Evolutionary conservation across 2,329 filamentous ascomycete genomes (phyloP).

Genomic region (Cordyceps cateniannulata): DNA sequence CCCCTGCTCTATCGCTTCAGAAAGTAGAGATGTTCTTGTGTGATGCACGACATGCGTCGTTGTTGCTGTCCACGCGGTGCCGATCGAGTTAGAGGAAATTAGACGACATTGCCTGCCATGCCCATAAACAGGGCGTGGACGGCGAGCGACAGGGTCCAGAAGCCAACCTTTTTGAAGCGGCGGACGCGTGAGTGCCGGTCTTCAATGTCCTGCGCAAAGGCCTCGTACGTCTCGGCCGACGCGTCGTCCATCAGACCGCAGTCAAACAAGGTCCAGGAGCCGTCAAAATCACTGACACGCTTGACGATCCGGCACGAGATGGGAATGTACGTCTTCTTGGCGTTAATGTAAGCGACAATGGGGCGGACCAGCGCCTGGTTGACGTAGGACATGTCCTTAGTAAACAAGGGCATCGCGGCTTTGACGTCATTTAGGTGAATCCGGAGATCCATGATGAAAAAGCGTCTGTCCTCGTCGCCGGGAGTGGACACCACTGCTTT

Average conservation of each 20-base stretch:
- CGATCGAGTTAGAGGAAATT: conserved; percentile 6
- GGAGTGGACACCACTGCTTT: neutral
- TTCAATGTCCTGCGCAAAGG: conserved; percentile 85
- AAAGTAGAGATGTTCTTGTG: neutral
- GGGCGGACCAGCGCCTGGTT: conserved; percentile 93
- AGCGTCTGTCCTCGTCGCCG: conserved; percentile 59
- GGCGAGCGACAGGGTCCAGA: conserved; percentile 90
- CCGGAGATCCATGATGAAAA: conserved; percentile 89
- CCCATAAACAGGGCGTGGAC: conserved; percentile 93
- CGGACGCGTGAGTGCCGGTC: conserved; percentile 81
- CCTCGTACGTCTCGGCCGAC: conserved; percentile 88
- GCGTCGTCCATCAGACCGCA: conserved; percentile 91
- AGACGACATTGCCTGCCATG: conserved; percentile 74
- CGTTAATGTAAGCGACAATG: conserved; percentile 97
- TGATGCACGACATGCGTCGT: neutral
- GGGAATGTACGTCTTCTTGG: conserved; percentile 88
- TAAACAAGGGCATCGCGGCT: conserved; percentile 88
- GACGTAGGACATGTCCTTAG: conserved; percentile 84
- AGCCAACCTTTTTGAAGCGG: conserved; percentile 88
- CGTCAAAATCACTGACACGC: conserved; percentile 80
- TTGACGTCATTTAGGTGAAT: conserved; percentile 93
- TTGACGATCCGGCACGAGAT: conserved; percentile 94
- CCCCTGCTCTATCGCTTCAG: neutral
- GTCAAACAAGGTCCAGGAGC: conserved; percentile 91
- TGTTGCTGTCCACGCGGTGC: neutral